Base-by-base conservation (phyloP, 331 rosid genomes). In the Spiraea crenata region DNA sequence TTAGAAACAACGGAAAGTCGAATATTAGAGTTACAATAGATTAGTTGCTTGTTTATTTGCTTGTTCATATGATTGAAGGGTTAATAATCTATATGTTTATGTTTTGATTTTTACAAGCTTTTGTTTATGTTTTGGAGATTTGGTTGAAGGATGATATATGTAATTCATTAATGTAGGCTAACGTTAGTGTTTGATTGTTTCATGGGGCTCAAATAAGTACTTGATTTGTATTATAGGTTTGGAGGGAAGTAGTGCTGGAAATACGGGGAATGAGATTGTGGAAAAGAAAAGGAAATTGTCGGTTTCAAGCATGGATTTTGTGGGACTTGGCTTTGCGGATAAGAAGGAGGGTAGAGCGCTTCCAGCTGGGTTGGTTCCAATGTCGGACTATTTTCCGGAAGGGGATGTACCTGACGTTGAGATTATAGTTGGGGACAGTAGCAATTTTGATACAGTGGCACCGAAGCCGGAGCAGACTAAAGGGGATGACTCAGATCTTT, bases 311-410 rank as follows among this genome's bases (percentile, higher is more conserved):
- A 81, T 90, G 41, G 97, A 93, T 82, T 93, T 90, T 76, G 77
- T 87, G 74, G 97, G 97, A 60, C 98, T 90, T 72, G 86, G 57
- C 50, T 90, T 93, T 84, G 88, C 86, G n/a, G 98, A 90, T 84
- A 88, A 93, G 87, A 88, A 85, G 81, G 64, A 59, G 14, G 80
- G 84, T 38, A 82, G 89, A 69, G 84, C 87, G 59, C 70, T 90
- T 69, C 97, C 97, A 60, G 83, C 96, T 49, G 98, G 98, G 25
- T 75, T 90, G 79, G 87, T 85, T 81, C 98, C 97, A 31, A 16
- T 87, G 49, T 31, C 84, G 16, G 96, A 90, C 66, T 66, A 93
- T 17, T 88, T 88, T 79, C 74, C 80, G 3, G 81, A 56, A 40
- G 75, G 58, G 48, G 83, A 78, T 78, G 73, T 82, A 50, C 64